Evolutionary conservation across 164 flowering plant genomes (phyloP), one percentile per base, ranked within the genome.

Genomic region (Stephania cephalantha): DNA sequence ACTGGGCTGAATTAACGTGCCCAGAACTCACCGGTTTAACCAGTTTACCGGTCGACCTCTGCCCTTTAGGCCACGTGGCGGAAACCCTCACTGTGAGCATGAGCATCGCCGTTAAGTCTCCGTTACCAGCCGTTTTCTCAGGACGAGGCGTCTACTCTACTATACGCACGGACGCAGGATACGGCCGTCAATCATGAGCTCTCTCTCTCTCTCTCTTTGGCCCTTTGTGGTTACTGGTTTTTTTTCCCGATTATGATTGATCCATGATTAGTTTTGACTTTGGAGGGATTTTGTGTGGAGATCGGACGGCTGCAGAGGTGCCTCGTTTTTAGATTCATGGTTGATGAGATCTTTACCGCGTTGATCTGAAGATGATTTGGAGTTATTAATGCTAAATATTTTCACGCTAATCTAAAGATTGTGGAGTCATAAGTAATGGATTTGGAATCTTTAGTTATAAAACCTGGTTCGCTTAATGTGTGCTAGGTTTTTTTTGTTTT

Each of bases 41-140:
- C 64, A 2, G 64, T 58, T 58, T 58, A 66, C 68, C 68, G 68
- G 68, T 66, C 42, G 29, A 58, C 64, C n/a, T 58, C 64, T 58
- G 22, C 7, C 64, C 17, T 58, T 6, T 8, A 17, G 17, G 64
- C 64, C 42, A 66, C 68, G 68, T 22, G n/a, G 22, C 22, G 20
- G 64, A 13, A 18, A 61, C 20, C 65, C 20, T 5, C 65, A 3
- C 65, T 15, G 20, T 5, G 20, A 25, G 25, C 25, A 25, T 25
- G 25, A 25, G 25, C 25, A 25, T 25, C 18, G 22, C 64, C 22
- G 64, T 18, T 58, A 17, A n/a, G 64, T 58, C 25, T 58, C 64
- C 64, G 64, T 58, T 22, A 58, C 20, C 6, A 1, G 12, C 64
- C 18, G 5, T 58, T 22, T 17, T 5, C 64, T 58, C 64, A 11